Conservation (phyloP, 169 alveolate species). For the Plasmodium vinckei region DNA sequence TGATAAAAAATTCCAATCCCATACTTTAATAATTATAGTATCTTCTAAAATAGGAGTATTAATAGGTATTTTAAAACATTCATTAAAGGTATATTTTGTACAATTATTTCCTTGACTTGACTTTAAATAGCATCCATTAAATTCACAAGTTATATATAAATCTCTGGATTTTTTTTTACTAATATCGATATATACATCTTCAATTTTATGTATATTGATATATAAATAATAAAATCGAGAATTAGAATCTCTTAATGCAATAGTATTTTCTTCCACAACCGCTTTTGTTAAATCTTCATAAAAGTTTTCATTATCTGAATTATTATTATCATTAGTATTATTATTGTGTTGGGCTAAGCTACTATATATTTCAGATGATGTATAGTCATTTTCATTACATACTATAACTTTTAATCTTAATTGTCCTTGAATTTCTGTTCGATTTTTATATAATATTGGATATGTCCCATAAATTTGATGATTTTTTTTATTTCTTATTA, state of each 20-base stretch:
- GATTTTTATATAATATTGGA: conserved; percentile 86
- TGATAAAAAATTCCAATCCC: conserved; percentile 85
- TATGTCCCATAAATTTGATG: conserved; percentile 87
- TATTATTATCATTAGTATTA: background rate
- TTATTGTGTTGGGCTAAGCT: conserved; percentile 23
- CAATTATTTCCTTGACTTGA: conserved; percentile 84
- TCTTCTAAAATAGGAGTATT: conserved; percentile 92
- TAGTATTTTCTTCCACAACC: conserved; percentile 77
- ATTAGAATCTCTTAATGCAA: conserved; percentile 25
- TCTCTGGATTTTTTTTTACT: conserved; percentile 82
- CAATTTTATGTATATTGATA: conserved; percentile 88
- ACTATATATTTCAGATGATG: conserved; percentile 53
- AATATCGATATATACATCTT: conserved; percentile 85
- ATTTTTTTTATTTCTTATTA: conserved; percentile 87
- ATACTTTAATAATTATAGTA: conserved; percentile 88
- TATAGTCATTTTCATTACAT: conserved; percentile 86
- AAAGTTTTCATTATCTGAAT: conserved; percentile 19
- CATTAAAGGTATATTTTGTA: conserved; percentile 91
- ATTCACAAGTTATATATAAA: conserved; percentile 91
- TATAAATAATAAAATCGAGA: conserved; percentile 87
- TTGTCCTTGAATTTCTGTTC: conserved; percentile 85
- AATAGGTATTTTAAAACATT: conserved; percentile 92
- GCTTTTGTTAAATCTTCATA: conserved; percentile 80
- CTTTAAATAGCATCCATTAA: conserved; percentile 90
- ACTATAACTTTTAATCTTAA: conserved; percentile 88